Conservation (phyloP, 225 moss, liverwort and hornwort species). For the Bryum argenteum region DNA sequence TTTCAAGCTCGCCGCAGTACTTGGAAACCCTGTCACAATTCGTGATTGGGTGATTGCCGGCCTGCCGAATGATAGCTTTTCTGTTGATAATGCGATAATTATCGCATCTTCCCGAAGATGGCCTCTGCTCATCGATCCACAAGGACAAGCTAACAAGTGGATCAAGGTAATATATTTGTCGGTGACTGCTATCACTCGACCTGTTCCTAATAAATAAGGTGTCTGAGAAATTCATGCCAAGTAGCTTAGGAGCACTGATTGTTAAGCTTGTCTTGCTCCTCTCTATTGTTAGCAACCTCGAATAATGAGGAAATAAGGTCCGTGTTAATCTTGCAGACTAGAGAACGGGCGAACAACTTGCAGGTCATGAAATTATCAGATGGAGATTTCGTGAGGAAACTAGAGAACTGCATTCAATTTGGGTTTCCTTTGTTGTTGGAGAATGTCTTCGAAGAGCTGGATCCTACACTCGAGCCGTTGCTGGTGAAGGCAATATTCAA, state of each 20-base stretch:
- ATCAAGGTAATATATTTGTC: slow-evolving; percentile 52
- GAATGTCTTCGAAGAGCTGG: slow-evolving; percentile 73
- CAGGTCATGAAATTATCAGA: slow-evolving; percentile 77
- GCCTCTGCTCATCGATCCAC: slow-evolving; percentile 72
- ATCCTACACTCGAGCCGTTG: slow-evolving; percentile 72
- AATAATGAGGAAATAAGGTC: not conserved
- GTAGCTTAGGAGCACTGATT: no score
- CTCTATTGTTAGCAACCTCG: not conserved
- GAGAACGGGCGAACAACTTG: slow-evolving; percentile 61
- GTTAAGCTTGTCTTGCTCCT: not conserved
- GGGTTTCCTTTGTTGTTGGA: slow-evolving; percentile 70
- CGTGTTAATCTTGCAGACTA: slow-evolving; percentile 43
- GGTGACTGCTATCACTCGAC: not conserved
- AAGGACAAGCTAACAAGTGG: slow-evolving; percentile 77
- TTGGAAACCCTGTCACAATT: slow-evolving; percentile 63
- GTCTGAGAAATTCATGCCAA: no score
- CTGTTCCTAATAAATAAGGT: not conserved
- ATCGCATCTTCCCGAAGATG: slow-evolving; percentile 62
- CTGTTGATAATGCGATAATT: slow-evolving; percentile 70
- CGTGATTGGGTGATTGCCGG: slow-evolving; percentile 76
- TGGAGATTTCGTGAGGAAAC: slow-evolving; percentile 70
- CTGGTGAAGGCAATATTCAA: slow-evolving; percentile 66
- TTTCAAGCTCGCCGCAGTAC: slow-evolving; percentile 66
- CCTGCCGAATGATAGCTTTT: slow-evolving; percentile 74
- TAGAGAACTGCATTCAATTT: slow-evolving; percentile 71